These are phyloP conservation scores for Ascoidea asiatica DNA, from an alignment of 805 yeast species.

Conservation along the genomic window DNA sequence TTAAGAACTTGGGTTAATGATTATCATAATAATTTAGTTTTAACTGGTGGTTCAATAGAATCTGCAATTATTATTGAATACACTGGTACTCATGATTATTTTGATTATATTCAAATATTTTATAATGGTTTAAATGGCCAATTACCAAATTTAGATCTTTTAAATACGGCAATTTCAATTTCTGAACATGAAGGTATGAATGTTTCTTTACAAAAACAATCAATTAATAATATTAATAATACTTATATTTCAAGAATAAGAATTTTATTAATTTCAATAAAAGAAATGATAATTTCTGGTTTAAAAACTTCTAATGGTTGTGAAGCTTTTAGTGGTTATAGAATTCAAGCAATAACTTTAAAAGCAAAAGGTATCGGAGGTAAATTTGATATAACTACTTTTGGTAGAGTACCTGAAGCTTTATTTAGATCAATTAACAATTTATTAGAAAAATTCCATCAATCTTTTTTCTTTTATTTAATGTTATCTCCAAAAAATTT, in stretches of 20 bases:
- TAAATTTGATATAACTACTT: constrained; percentile 69
- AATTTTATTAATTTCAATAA: constrained; percentile 52
- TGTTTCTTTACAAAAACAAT: constrained; percentile 50
- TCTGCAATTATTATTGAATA: constrained; percentile 80
- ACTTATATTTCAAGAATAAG: constrained; percentile 42
- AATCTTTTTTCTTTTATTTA: constrained; percentile 87
- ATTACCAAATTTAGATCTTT: constrained; percentile 81
- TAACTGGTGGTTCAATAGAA: constrained; percentile 89
- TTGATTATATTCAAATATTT: constrained; percentile 58
- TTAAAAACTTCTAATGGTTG: constrained; percentile 50
- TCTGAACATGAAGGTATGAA: constrained; percentile 66
- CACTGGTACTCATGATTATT: constrained; percentile 48
- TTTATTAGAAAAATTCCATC: constrained; percentile 89
- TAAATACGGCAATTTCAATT: constrained; percentile 68
- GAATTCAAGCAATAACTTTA: constrained; percentile 79
- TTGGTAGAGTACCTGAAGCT: constrained; percentile 84
- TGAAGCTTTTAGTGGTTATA: constrained; percentile 93
- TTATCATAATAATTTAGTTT: constrained; percentile 71
- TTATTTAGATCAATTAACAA: constrained; percentile 82
- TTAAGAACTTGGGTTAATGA: constrained; percentile 87
- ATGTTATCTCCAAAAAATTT: constrained; percentile 65
- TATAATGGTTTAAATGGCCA: constrained; percentile 94
- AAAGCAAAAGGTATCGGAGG: constrained; percentile 52
- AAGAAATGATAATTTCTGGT: constrained; percentile 60
- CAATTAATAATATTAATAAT: constrained; percentile 29